phyloP scores from a whole-genome alignment of 208 protist species.

The Naegleria lovaniensis region DNA sequence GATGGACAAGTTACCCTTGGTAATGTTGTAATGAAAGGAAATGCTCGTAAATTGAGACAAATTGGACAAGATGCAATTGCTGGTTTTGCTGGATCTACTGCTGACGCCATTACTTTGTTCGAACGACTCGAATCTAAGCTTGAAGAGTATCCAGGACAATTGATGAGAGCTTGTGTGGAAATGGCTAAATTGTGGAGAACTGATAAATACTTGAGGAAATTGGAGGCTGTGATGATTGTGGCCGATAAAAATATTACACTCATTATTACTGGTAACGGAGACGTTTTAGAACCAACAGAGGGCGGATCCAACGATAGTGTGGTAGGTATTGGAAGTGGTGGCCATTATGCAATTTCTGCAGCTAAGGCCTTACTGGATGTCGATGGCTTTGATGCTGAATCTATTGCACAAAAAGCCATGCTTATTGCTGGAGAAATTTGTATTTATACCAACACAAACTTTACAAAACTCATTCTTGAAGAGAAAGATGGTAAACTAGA shows the following conservation, averaged over 20 bases:
- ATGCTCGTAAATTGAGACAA: conserved; percentile 52
- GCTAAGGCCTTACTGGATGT: conserved; percentile 81
- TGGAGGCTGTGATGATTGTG: conserved; percentile 88
- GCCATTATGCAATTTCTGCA: conserved; percentile 82
- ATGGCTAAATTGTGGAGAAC: conserved; percentile 90
- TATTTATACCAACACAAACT: conserved; percentile 89
- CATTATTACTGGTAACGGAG: conserved; percentile 84
- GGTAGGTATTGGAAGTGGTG: conserved; percentile 81
- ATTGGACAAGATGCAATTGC: conserved; percentile 26
- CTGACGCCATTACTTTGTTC: conserved; percentile 88
- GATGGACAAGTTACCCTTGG: conserved; percentile 53
- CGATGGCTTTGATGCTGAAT: conserved; percentile 58
- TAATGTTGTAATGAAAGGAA: conserved; percentile 55
- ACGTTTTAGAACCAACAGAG: conserved; percentile 75
- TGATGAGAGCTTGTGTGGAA: conserved; percentile 81
- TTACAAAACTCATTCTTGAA: conserved; percentile 47
- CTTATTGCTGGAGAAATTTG: conserved; percentile 87
- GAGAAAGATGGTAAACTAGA: neutral
- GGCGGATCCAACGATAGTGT: conserved; percentile 71
- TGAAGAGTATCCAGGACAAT: conserved; percentile 79
- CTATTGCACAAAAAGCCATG: conserved; percentile 68
- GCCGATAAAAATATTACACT: conserved; percentile 74
- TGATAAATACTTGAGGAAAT: conserved; percentile 77
- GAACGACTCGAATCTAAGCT: conserved; percentile 86
- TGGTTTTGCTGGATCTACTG: conserved; percentile 66